A percentile compares a stretch with the other conserved stretches of the same genome.
Conservation (phyloP, 768 basidiomycete genomes). For the Suillus placidus region DNA sequence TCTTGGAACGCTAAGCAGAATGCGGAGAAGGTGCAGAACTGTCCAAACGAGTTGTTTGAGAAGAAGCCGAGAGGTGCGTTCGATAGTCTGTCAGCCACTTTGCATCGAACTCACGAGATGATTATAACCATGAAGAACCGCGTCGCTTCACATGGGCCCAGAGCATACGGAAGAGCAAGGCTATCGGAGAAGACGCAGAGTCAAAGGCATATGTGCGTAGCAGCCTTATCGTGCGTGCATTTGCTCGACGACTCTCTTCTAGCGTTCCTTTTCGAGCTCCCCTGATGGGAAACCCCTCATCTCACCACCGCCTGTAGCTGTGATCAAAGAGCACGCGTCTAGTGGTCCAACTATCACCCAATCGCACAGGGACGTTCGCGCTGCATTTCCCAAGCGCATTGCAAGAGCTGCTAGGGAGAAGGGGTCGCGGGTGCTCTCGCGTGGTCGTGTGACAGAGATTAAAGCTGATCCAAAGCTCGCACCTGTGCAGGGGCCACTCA, state of each 20-base stretch:
- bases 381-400: conserved; percentile 16
- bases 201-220: neutral
- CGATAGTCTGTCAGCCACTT: conserved; percentile 3
- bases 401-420: conserved; percentile 19
- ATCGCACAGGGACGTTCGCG: conserved; percentile 4
- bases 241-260: neutral
- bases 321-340: conserved; percentile 17
- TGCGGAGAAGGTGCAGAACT: conserved; percentile 20
- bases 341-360: neutral
- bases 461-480: conserved; percentile 34
- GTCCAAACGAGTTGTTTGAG: conserved; percentile 19
- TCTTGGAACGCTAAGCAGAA: conserved; percentile 21
- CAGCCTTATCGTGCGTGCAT: neutral
- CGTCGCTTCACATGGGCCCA: conserved; percentile 29
- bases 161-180: conserved; percentile 6
- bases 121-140: neutral
- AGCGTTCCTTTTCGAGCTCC: conserved; percentile 2
- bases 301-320: conserved; percentile 17
- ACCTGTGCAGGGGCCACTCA: conserved; percentile 35
- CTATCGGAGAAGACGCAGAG: neutral
- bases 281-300: conserved; percentile 21
- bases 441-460: conserved; percentile 30
- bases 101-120: neutral
- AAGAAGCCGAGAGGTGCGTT: conserved; percentile 31
- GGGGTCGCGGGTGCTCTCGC: conserved; percentile 18